Evolutionary conservation across 2,329 filamentous ascomycete genomes (phyloP).

Genomic region (Plectosphaerella sp.): DNA sequence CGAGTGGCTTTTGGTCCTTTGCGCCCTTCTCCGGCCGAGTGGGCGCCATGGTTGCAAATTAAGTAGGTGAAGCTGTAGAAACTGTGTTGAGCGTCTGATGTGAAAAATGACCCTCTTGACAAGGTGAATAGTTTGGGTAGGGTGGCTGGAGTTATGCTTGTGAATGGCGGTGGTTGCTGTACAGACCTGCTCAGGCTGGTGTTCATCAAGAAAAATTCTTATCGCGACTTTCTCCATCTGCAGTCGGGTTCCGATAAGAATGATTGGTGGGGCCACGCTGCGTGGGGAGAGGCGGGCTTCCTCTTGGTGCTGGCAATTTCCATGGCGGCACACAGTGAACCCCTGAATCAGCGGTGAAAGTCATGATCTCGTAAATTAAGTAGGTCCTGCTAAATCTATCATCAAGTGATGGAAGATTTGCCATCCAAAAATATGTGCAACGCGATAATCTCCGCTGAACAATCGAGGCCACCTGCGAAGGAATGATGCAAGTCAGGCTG

Average conservation of each 20-base stretch:
- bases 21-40: slow-evolving; percentile 32
- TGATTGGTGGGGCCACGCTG: background rate
- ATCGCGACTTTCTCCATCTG: slow-evolving; percentile 12
- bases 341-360: background rate
- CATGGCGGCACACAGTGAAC: too few relatives aligned
- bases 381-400: background rate
- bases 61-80: background rate
- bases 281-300: too few relatives aligned
- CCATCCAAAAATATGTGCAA: background rate
- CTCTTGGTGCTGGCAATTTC: too few relatives aligned
- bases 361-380: slow-evolving; percentile 2
- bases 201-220: slow-evolving; percentile 9
- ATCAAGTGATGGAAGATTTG: background rate
- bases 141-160: background rate
- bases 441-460: too few relatives aligned
- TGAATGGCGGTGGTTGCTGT: background rate
- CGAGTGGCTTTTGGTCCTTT: slow-evolving; percentile 23
- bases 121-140: background rate
- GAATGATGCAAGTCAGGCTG: too few relatives aligned
- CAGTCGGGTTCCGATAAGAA: background rate
- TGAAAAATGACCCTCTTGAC: background rate
- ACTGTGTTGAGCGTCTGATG: background rate
- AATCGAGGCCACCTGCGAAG: too few relatives aligned
- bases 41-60: slow-evolving; percentile 30
- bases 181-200: background rate